Conservation (phyloP, 352 stramenopile species). For the Saprolegnia diclina region DNA sequence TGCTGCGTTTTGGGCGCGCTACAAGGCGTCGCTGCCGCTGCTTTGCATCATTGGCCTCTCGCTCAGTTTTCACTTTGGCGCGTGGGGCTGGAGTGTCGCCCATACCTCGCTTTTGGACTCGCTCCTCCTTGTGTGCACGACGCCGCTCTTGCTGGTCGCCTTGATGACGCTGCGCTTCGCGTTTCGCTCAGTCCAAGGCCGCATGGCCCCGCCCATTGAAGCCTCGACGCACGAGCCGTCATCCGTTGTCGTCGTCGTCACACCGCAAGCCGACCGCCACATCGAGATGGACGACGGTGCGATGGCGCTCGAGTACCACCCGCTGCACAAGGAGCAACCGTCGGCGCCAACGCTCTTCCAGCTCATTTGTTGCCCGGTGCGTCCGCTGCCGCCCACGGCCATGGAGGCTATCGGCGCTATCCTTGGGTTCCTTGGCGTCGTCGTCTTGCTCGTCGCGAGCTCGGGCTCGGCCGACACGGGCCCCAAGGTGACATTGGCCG, state of each 20-base stretch:
- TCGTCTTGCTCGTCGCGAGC: constrained; percentile 4
- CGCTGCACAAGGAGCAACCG: not conserved
- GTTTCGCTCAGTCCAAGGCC: not conserved
- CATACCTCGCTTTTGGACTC: constrained; percentile 20
- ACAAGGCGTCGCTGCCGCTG: not conserved
- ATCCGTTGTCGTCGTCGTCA: not conserved
- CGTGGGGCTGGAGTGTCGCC: constrained; percentile 23
- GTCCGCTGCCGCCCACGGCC: constrained; percentile 15
- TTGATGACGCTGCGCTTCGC: constrained; percentile 12
- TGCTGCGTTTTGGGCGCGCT: constrained; percentile 18
- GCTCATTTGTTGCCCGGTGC: constrained; percentile 1
- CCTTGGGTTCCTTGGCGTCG: constrained; percentile 21
- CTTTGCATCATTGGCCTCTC: constrained; percentile 9
- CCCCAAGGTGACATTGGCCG: constrained; percentile 8
- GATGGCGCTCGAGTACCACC: not conserved
- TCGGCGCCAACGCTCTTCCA: constrained; percentile 13
- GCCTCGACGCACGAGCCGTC: not conserved
- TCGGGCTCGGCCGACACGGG: not conserved
- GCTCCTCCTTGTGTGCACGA: constrained; percentile 14
- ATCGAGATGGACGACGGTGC: constrained; percentile 6
- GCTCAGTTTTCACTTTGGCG: constrained; percentile 17
- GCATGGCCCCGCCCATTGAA: not conserved
- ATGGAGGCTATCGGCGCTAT: constrained; percentile 8
- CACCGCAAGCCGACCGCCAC: not conserved
- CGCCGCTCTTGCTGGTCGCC: constrained; percentile 13